Evolutionary conservation across 805 yeast species (phyloP), one percentile per base, ranked within the genome.

Genomic region (Soucietia sequanensis): DNA sequence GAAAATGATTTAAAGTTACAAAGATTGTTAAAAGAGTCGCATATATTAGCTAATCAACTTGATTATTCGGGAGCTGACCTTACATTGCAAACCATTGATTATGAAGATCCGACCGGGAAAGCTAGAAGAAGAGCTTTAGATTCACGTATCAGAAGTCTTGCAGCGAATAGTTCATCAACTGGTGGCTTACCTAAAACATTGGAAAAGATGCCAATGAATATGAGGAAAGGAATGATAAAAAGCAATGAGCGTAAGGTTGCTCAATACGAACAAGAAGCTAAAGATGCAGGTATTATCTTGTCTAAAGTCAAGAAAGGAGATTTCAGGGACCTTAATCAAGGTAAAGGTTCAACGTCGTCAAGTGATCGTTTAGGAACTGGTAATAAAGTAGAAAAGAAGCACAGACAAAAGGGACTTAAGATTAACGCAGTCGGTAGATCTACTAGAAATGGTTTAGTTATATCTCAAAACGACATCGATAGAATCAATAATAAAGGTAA

Each of bases 241-340:
- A 72, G 80, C 29, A 75, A 81, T 30, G 60, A 72, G 23, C 56
- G 62, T 14, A 75, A 78, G 43, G 75, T 78, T 13, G 54, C 63
- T 16, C 75, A 75, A 48, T 77, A 70, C 50, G 95, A 86, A 55
- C 65, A 71, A 33, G 89, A 86, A 33, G 97, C 99, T 6, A 74
- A 68, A 42, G 91, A 91, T 13, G 95, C 95, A 4, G 98, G 98
- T 10, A 85, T 91, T 36, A 74, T 93, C n/a, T 65, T 91, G 27
- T 79, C 95, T 3, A 80, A 75, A 49, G 79, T 72, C 18, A 72
- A 70, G 47, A 81, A 80, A 59, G 90, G 88, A 5, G 77, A 81
- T 42, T 65, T 81, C 37, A 68, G 93, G 48, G 67, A 66, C 36
- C 52, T 76, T 43, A 69, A 75, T 44, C 62, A 69, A 30, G 86